These are phyloP conservation scores for Harrya chromipes DNA, from an alignment of 768 basidiomycete genomes.

Conservation along the genomic window DNA sequence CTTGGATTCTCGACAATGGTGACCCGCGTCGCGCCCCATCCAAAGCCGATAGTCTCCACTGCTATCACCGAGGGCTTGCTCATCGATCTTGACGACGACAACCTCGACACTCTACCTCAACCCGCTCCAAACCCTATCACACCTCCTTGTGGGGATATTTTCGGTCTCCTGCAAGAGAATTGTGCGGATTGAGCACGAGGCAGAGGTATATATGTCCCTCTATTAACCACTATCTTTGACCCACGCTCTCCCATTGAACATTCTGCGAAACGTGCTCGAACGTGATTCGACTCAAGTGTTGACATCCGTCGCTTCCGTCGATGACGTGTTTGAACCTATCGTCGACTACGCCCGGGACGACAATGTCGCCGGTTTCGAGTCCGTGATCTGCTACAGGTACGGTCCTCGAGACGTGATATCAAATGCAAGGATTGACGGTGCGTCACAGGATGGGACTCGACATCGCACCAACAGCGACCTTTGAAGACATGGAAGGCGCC, in stretches of 20 bases:
- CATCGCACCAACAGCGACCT: constrained; percentile 34
- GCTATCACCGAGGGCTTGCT: constrained; percentile 49
- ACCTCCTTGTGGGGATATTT: constrained; percentile 22
- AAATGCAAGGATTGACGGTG: background rate
- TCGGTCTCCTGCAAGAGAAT: constrained; percentile 52
- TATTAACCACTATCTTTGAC: no score
- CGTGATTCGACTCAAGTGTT: constrained; percentile 4
- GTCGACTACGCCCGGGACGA: constrained; percentile 38
- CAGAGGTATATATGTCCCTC: constrained; percentile 51
- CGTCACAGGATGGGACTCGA: constrained; percentile 57
- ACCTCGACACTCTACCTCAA: constrained; percentile 21
- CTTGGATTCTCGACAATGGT: constrained; percentile 34
- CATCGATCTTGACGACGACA: constrained; percentile 53
- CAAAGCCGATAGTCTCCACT: constrained; percentile 18
- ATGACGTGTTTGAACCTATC: constrained; percentile 29
- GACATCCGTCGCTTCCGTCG: constrained; percentile 10
- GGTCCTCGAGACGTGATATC: background rate
- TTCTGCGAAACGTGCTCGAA: constrained; percentile 23
- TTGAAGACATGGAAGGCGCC: constrained; percentile 29
- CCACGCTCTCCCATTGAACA: constrained; percentile 7
- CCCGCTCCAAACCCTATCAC: constrained; percentile 5
- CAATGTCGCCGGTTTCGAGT: constrained; percentile 69
- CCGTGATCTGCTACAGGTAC: constrained; percentile 63
- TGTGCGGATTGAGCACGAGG: constrained; percentile 64
- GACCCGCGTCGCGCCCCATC: constrained; percentile 8